Base-by-base conservation (phyloP, 805 yeast species). In the Yarrowia sp. region DNA sequence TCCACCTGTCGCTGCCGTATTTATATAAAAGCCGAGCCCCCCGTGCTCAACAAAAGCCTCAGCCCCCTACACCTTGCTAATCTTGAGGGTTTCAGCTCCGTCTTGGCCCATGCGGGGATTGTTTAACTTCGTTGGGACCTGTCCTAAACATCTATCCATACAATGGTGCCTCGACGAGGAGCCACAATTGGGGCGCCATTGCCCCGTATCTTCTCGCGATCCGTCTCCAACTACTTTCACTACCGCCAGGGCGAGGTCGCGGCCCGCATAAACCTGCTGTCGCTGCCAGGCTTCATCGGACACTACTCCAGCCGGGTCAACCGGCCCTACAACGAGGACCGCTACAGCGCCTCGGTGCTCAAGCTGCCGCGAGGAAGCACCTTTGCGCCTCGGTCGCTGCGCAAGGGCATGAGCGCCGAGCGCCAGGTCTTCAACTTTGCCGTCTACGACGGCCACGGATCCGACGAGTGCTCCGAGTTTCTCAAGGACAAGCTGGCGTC, bases 401-500 rank as follows among this genome's bases (percentile, higher is more conserved):
- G 63, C 10, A 41, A 63, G 33, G 64, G 53, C 16, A 56, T 29
- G 62, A 63, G 12, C 62, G 61, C 58, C 51, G 63, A 19, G 62
- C 70, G 73, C 25, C 70, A 75, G 56, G 84, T 85, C 18, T 88
- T 93, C 74, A 84, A 83, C 66, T 85, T 89, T 68, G 83, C 84
- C 47, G 80, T 94, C 1, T 91, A 88, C 72, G 99, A 94, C 74
- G 99, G 99, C 9, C 99, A 94, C 74, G 99, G 98, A 7, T 96
- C 97, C 21, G 79, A 78, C 22, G 85, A 85, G 61, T 89, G 96
- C 68, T 80, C 91, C 47, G 79, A 77, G 22, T 87, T 80, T 68
- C 76, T 92, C 12, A 74, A 79, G 19, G 73, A 78, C 3, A 76
- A 84, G 61, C 76, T 94, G 29, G 84, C 79, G 62, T 71, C 69